These are phyloP conservation scores for Plasmodium cynomolgi DNA, from an alignment of 169 alveolate genomes.

Conservation along the genomic window DNA sequence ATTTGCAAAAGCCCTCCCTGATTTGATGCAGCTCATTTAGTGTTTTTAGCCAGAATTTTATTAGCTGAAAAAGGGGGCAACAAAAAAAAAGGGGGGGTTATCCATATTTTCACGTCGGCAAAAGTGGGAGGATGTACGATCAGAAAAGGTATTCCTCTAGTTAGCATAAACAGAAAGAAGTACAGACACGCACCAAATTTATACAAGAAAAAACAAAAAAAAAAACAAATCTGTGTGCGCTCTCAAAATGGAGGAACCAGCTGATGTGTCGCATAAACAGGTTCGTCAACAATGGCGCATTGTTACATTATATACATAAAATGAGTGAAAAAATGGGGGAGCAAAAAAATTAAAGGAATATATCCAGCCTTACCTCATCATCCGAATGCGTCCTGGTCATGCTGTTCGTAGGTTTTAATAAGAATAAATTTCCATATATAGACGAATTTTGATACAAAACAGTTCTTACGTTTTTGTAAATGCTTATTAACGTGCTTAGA, in stretches of 20 bases:
- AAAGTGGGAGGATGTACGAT: neutral
- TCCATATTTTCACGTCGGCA: neutral
- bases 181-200: neutral
- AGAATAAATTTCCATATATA: conserved; percentile 25
- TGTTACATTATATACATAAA: neutral
- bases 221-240: neutral
- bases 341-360: neutral
- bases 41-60: conserved; percentile 54
- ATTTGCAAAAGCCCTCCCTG: conserved; percentile 48
- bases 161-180: neutral
- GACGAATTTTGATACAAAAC: conserved; percentile 60
- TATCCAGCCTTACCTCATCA: conserved; percentile 40
- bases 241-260: neutral
- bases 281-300: neutral
- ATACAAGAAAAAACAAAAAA: neutral
- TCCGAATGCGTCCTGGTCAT: conserved; percentile 39
- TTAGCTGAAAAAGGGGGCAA: conserved; percentile 7
- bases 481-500: conserved; percentile 21
- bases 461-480: conserved; percentile 16
- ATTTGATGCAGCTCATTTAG: conserved; percentile 28
- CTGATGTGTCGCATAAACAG: neutral
- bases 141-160: neutral
- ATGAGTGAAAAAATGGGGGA: neutral
- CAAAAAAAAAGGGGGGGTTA: neutral
- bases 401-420: conserved; percentile 10